Percentiles rank a stretch among this genome's conserved stretches.
Conservation (phyloP, 2,329 filamentous ascomycete species). For the Ampelomyces quisqualis region DNA sequence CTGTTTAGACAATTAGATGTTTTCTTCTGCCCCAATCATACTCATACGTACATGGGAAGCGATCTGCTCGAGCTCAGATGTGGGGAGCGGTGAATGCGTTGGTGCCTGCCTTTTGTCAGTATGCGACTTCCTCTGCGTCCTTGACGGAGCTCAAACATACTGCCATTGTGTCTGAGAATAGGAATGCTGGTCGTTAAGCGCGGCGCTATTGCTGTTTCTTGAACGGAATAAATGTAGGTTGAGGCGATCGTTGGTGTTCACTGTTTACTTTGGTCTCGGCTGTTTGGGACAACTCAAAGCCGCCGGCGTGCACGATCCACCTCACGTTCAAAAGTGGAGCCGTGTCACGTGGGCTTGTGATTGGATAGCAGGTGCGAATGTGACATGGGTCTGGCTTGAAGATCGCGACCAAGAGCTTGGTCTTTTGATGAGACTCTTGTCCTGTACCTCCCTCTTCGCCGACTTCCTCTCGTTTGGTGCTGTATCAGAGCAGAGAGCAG, state of each 20-base stretch:
- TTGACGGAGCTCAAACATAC: slow-evolving; percentile 14
- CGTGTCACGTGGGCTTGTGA: slow-evolving; percentile 31
- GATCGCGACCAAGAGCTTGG: slow-evolving; percentile 8
- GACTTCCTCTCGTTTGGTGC: slow-evolving; percentile 12
- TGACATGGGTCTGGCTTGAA: slow-evolving; percentile 13
- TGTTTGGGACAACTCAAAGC: slow-evolving; percentile 15
- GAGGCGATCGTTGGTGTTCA: slow-evolving; percentile 4
- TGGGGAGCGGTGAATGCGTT: slow-evolving; percentile 37
- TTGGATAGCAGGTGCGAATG: slow-evolving; percentile 20
- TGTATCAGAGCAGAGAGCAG: slow-evolving; percentile 4
- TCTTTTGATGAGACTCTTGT: slow-evolving; percentile 12
- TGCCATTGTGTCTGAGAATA: slow-evolving; percentile 32
- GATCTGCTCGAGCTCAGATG: slow-evolving; percentile 35
- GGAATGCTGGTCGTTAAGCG: slow-evolving; percentile 11
- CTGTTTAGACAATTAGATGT: slow-evolving; percentile 49
- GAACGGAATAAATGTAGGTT: slow-evolving; percentile 8
- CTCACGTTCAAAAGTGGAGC: slow-evolving; percentile 7
- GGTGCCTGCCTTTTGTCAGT: slow-evolving; percentile 6
- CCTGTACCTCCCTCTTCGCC: slow-evolving; percentile 2
- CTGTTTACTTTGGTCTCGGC: slow-evolving; percentile 18
- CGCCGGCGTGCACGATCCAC: slow-evolving; percentile 6
- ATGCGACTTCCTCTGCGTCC: background rate
- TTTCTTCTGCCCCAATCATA: background rate
- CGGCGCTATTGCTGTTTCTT: no score
- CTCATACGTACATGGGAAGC: slow-evolving; percentile 28